Evolutionary conservation across 192 early-diverging fungal species (phyloP).

Genomic region (Entomortierella lignicola): DNA sequence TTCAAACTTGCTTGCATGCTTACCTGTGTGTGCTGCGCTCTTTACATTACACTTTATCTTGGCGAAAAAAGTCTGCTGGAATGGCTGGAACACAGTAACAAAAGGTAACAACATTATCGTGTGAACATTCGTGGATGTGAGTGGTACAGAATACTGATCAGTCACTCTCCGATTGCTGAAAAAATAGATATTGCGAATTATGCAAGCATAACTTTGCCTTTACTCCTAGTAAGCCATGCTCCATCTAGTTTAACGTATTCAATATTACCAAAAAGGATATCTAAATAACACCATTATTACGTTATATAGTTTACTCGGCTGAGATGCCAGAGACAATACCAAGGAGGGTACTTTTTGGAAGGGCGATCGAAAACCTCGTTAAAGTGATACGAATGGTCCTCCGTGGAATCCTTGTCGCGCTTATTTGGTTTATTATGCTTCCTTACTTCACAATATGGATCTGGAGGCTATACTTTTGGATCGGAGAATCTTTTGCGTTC

Average conservation of each 20-base stretch:
- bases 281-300: neutral
- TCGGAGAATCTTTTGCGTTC: slow-evolving; percentile 66
- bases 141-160: too few relatives aligned
- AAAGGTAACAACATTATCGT: slow-evolving; percentile 59
- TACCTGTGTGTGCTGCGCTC: too few relatives aligned
- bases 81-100: slow-evolving; percentile 88
- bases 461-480: slow-evolving; percentile 89
- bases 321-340: slow-evolving; percentile 81
- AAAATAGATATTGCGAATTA: slow-evolving; percentile 87
- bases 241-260: neutral
- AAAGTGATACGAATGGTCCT: slow-evolving; percentile 57
- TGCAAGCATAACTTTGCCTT: slow-evolving; percentile 91
- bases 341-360: slow-evolving; percentile 64
- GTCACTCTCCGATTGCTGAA: too few relatives aligned
- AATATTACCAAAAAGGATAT: neutral
- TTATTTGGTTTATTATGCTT: slow-evolving; percentile 83
- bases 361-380: slow-evolving; percentile 59
- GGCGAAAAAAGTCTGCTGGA: slow-evolving; percentile 72
- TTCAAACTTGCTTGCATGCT: too few relatives aligned
- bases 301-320: slow-evolving; percentile 66
- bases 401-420: slow-evolving; percentile 70
- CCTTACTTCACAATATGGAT: slow-evolving; percentile 88
- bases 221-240: slow-evolving; percentile 77
- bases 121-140: neutral
- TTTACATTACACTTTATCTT: too few relatives aligned